Percentiles rank a stretch among this genome's conserved stretches.
These are phyloP conservation scores for Lodderomyces jiufengensis DNA, from an alignment of 1,139 yeast species.

Conservation along the genomic window DNA sequence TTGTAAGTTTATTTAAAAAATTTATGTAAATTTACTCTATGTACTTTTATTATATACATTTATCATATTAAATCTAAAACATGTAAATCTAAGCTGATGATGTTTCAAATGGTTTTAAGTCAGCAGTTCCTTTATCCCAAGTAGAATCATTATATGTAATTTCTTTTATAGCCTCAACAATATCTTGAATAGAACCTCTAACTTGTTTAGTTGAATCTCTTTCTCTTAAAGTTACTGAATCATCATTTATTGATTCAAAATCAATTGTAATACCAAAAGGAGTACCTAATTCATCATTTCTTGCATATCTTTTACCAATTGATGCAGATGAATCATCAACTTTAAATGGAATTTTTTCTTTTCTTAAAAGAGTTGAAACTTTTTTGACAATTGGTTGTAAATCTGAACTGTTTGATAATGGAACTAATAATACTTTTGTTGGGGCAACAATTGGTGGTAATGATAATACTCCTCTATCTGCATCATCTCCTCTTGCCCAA, in stretches of 20 bases:
- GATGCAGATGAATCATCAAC: conserved; percentile 97
- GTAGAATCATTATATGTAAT: conserved; percentile 70
- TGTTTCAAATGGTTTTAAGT: conserved; percentile 60
- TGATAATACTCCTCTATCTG: conserved; percentile 86
- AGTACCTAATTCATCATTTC: conserved; percentile 99
- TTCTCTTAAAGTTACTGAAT: conserved; percentile 92
- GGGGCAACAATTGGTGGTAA: conserved; percentile 97
- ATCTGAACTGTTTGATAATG: conserved; percentile 81
- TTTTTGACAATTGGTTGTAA: conserved; percentile 72
- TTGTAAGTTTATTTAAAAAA: no score
- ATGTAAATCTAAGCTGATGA: conserved; percentile 27
- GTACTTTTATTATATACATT: neutral
- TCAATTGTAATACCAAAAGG: conserved; percentile 99
- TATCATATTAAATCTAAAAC: no score
- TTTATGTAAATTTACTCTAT: neutral
- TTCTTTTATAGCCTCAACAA: conserved; percentile 72
- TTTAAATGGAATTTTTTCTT: conserved; percentile 87
- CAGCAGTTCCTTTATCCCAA: conserved; percentile 84
- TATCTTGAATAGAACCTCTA: conserved; percentile 81
- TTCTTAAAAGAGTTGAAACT: conserved; percentile 68
- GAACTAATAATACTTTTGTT: conserved; percentile 93
- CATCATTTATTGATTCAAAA: conserved; percentile 88
- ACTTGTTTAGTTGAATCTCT: conserved; percentile 97
- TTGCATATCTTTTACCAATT: conserved; percentile 96
- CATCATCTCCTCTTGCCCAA: conserved; percentile 93